Evolutionary conservation across 768 basidiomycete species (phyloP).

Genomic region (Tulasnella sp.): DNA sequence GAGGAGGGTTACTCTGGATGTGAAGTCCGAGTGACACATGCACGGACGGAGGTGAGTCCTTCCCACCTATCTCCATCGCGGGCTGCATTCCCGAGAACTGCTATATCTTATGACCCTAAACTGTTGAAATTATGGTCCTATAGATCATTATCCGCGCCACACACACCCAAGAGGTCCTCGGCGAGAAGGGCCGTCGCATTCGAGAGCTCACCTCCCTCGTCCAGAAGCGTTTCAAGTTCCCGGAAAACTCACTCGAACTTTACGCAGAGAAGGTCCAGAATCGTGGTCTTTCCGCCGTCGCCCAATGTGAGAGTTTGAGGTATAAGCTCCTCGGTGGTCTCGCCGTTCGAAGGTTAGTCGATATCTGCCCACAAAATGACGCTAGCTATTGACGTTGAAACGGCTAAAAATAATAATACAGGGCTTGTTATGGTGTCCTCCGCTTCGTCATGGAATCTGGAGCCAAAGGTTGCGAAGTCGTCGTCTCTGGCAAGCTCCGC

Average conservation of each 20-base stretch:
- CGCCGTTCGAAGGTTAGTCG: conserved; percentile 85
- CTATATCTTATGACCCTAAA: background rate
- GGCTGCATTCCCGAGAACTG: background rate
- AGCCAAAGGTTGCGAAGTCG: conserved; percentile 99
- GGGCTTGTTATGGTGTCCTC: conserved; percentile 98
- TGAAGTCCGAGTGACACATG: conserved; percentile 98
- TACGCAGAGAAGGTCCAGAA: conserved; percentile 99
- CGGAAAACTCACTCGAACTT: conserved; percentile 95
- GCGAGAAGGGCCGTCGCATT: conserved; percentile 98
- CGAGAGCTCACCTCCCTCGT: conserved; percentile 97
- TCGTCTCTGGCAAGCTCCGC: conserved; percentile 98
- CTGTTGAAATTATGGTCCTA: background rate
- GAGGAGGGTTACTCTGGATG: conserved; percentile 99
- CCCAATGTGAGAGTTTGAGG: conserved; percentile 94
- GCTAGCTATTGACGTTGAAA: background rate
- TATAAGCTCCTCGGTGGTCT: conserved; percentile 99
- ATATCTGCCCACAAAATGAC: background rate
- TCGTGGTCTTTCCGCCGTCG: conserved; percentile 96
- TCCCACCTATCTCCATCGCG: background rate
- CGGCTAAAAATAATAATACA: conserved; percentile 24
- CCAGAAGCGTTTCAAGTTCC: conserved; percentile 99
- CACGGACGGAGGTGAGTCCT: conserved; percentile 76
- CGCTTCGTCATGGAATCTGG: conserved; percentile 99
- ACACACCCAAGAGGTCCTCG: conserved; percentile 97
- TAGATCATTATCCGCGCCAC: conserved; percentile 99